These are phyloP conservation scores for Fusarium brachygibbosum DNA, from an alignment of 2,329 filamentous ascomycete genomes.

Conservation along the genomic window DNA sequence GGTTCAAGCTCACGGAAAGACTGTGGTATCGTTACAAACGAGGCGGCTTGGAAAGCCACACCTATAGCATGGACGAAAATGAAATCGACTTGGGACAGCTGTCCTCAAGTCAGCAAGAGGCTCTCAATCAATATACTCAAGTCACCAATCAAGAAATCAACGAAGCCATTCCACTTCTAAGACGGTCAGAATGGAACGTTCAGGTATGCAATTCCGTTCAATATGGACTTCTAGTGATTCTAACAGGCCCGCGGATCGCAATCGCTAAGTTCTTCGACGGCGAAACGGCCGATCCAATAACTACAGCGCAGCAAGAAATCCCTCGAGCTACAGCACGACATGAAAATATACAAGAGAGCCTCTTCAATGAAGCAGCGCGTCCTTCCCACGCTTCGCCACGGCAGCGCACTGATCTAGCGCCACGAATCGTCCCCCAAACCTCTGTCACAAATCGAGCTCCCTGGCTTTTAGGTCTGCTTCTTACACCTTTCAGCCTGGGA, in stretches of 20 bases:
- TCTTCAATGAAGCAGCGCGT: conserved; percentile 54
- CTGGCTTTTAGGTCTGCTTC: conserved; percentile 80
- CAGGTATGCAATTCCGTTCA: conserved; percentile 67
- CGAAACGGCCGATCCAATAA: conserved; percentile 84
- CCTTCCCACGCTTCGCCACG: conserved; percentile 45
- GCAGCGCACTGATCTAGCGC: conserved; percentile 73
- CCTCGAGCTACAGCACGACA: conserved; percentile 74
- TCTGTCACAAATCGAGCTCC: conserved; percentile 78
- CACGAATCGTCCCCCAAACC: conserved; percentile 84
- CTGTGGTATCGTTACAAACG: background rate
- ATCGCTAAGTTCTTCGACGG: conserved; percentile 98
- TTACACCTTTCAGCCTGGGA: conserved; percentile 84
- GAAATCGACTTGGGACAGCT: conserved; percentile 74
- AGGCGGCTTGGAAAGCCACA: conserved; percentile 6
- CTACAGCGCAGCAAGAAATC: conserved; percentile 77
- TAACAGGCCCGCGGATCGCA: conserved; percentile 75
- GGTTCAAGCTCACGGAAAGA: background rate
- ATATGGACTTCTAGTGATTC: background rate
- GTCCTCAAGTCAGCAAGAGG: conserved; percentile 81
- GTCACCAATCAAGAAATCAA: conserved; percentile 86
- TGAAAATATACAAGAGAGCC: conserved; percentile 79
- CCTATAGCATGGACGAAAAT: conserved; percentile 52
- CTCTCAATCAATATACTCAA: conserved; percentile 87
- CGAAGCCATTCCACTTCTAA: conserved; percentile 82
- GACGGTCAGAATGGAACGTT: conserved; percentile 95